Conservation (phyloP, 2,329 filamentous ascomycete genomes). For the Ophiognomonia clavigignenti-juglandacearum region DNA sequence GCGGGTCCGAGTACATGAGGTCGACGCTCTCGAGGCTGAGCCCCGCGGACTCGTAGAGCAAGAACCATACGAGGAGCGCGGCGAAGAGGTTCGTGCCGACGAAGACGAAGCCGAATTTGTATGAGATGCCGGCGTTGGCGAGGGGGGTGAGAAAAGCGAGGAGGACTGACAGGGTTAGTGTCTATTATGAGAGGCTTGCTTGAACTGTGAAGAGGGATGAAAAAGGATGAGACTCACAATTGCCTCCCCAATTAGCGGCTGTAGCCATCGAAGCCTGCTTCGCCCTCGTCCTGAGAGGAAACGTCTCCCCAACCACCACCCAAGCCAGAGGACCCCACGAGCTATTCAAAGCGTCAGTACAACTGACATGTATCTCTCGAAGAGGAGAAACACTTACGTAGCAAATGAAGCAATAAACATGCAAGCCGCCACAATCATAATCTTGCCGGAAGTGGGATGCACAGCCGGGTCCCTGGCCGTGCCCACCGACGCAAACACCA, state of each 20-base stretch:
- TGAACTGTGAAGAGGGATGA: too few species aligned
- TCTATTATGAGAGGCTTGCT: too few species aligned
- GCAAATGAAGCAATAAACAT: constrained; percentile 72
- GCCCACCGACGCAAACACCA: constrained; percentile 58
- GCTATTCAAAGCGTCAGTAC: constrained; percentile 8
- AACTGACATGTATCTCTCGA: not conserved
- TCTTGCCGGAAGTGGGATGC: constrained; percentile 44
- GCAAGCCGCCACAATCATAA: constrained; percentile 68
- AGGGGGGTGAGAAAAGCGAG: constrained; percentile 32
- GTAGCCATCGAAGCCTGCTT: constrained; percentile 52
- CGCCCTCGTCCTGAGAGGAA: constrained; percentile 51
- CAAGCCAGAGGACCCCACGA: constrained; percentile 68
- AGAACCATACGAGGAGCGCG: too few species aligned
- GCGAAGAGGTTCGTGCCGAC: constrained; percentile 61
- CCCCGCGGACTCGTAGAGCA: too few species aligned
- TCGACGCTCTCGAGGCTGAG: too few species aligned
- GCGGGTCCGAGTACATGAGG: too few species aligned
- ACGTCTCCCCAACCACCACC: constrained; percentile 64
- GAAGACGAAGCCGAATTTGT: constrained; percentile 67
- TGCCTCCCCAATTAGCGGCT: constrained; percentile 59
- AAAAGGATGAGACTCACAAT: constrained; percentile 50
- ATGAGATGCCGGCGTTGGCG: constrained; percentile 65
- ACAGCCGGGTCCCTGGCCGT: constrained; percentile 35
- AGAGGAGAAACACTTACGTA: not conserved
- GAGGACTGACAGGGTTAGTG: not conserved